Conservation (phyloP, 1,139 yeast genomes). For the Candida tunisiensis region DNA sequence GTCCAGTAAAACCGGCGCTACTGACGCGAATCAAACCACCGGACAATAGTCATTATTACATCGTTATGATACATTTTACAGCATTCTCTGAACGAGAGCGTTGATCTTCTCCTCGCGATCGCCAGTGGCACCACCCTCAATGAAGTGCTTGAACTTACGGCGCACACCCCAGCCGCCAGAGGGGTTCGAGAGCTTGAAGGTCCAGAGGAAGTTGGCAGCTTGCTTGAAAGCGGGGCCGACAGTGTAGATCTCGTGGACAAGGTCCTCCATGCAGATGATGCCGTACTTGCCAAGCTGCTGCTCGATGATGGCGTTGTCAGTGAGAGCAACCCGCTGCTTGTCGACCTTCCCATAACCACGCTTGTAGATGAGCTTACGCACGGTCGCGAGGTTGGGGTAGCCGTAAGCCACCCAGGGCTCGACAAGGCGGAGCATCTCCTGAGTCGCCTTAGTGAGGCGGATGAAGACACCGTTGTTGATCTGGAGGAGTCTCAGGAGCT, state of each 20-base stretch:
- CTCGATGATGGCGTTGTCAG: constrained; percentile 87
- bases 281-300: constrained; percentile 87
- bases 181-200: constrained; percentile 98
- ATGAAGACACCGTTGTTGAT: constrained; percentile 97
- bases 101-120: constrained; percentile 97
- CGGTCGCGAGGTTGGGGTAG: constrained; percentile 90
- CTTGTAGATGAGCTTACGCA: constrained; percentile 93
- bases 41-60: no score
- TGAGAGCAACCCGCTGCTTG: constrained; percentile 89
- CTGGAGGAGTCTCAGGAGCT: constrained; percentile 90
- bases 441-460: constrained; percentile 92
- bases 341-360: constrained; percentile 98
- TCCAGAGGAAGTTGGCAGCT: constrained; percentile 99
- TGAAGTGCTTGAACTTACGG: constrained; percentile 97
- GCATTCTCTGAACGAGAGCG: constrained; percentile 89
- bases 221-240: constrained; percentile 99
- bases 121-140: constrained; percentile 99
- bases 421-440: constrained; percentile 86
- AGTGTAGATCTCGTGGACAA: constrained; percentile 93
- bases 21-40: no score
- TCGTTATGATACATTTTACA: no score
- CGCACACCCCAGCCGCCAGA: constrained; percentile 97
- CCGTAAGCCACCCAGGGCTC: constrained; percentile 99
- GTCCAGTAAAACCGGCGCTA: no score
- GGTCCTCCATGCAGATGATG: constrained; percentile 85